phyloP scores from a whole-genome alignment of 495 filamentous ascomycete genomes.

The Umbilicaria muhlenbergii region DNA sequence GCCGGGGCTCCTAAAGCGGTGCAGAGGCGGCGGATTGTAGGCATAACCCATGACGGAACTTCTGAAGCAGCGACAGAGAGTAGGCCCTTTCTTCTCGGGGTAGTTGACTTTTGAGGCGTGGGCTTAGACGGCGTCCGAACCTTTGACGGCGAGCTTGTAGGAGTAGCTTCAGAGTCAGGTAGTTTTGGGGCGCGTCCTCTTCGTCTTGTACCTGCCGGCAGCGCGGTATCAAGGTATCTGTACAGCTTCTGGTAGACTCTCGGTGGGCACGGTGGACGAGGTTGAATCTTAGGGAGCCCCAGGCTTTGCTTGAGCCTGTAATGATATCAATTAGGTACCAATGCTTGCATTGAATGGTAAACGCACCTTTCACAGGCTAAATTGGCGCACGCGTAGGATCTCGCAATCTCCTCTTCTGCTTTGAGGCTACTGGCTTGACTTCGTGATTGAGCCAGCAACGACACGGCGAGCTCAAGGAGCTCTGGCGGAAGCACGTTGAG shows the following conservation, averaged over 20 bases:
- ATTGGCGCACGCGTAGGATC: constrained; percentile 78
- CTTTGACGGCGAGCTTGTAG: constrained; percentile 14
- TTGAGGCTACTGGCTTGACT: constrained; percentile 65
- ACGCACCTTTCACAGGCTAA: constrained; percentile 71
- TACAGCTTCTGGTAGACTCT: constrained; percentile 75
- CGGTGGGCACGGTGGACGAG: constrained; percentile 69
- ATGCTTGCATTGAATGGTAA: neutral
- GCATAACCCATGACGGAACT: constrained; percentile 51
- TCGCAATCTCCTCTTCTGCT: constrained; percentile 74
- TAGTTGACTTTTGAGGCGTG: constrained; percentile 15
- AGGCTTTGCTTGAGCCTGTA: constrained; percentile 63
- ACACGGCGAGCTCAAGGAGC: constrained; percentile 60
- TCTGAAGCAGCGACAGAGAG: constrained; percentile 9
- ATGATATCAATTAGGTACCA: constrained; percentile 4
- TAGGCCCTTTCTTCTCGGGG: constrained; percentile 11
- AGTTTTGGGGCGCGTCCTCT: constrained; percentile 18
- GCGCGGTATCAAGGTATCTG: constrained; percentile 56
- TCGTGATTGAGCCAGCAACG: constrained; percentile 76
- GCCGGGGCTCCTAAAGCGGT: constrained; percentile 40
- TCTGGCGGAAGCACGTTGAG: constrained; percentile 57
- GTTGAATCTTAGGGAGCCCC: constrained; percentile 66
- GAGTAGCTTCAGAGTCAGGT: constrained; percentile 15
- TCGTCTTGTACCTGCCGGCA: constrained; percentile 29
- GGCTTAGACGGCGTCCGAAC: constrained; percentile 27
- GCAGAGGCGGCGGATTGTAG: constrained; percentile 49